phyloP scores from a whole-genome alignment of 257 asterid genomes.

The Scutellaria minor region DNA sequence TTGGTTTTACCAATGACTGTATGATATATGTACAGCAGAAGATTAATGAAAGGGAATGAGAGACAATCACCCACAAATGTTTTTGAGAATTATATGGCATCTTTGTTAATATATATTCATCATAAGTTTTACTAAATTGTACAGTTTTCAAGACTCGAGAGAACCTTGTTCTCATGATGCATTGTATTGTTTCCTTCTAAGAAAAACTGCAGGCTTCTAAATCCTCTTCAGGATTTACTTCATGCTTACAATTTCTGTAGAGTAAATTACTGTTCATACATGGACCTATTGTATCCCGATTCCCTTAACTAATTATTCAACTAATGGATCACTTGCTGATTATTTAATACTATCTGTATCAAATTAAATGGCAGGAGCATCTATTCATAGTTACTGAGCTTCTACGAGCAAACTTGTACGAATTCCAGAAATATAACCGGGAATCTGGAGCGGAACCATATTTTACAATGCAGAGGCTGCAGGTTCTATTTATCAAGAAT shows the following conservation, averaged over 20 bases:
- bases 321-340: constrained; percentile 17
- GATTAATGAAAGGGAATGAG: not conserved
- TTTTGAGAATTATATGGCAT: not conserved
- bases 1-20: not conserved
- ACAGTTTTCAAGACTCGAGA: too few species aligned
- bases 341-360: not conserved
- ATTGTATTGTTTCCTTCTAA: not conserved
- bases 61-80: not conserved
- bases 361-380: constrained; percentile 67
- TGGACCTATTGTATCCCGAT: not conserved
- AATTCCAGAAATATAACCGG: constrained; percentile 78
- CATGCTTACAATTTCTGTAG: not conserved
- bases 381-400: constrained; percentile 88
- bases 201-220: not conserved
- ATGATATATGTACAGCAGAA: not conserved
- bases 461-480: constrained; percentile 76
- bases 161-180: not conserved
- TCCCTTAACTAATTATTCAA: not conserved
- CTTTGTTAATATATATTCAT: not conserved
- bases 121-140: not conserved
- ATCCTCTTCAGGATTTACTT: not conserved
- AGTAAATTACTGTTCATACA: not conserved
- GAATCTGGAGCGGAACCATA: constrained; percentile 85
- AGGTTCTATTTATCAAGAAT: constrained; percentile 49
- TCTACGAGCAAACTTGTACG: constrained; percentile 86